Percentiles rank a stretch among this genome's conserved stretches.
phyloP scores from a whole-genome alignment of 1,284 basidiomycete species.

The Trametes sp. region DNA sequence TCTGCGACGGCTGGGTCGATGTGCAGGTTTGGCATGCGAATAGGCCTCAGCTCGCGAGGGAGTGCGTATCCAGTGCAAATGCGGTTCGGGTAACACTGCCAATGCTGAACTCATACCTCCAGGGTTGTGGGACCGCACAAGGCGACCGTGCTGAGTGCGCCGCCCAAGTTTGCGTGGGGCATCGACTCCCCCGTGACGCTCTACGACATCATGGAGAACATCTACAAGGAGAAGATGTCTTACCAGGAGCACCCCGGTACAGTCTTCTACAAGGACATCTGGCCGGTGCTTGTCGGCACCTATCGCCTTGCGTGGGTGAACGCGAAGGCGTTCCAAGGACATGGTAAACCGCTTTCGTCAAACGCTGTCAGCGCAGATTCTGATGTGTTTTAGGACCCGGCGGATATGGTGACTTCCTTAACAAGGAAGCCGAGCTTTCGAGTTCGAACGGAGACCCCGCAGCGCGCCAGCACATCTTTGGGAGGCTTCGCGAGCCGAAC shows the following conservation, averaged over 20 bases:
- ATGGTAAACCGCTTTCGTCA: conserved; percentile 22
- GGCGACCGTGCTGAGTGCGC: conserved; percentile 38
- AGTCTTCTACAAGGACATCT: conserved; percentile 42
- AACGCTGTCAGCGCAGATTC: not conserved
- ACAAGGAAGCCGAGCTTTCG: conserved; percentile 14
- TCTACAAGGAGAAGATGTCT: conserved; percentile 36
- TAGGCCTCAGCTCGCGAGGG: not conserved
- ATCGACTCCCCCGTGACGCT: conserved; percentile 42
- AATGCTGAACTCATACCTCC: too few species aligned
- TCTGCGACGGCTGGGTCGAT: conserved; percentile 36
- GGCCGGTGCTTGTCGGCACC: conserved; percentile 38
- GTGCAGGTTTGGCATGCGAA: conserved; percentile 20
- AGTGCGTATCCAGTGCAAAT: not conserved
- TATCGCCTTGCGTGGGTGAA: conserved; percentile 36
- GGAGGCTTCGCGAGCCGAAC: conserved; percentile 29
- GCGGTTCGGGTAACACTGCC: too few species aligned
- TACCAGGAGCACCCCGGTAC: conserved; percentile 27
- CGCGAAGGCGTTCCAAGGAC: conserved; percentile 32
- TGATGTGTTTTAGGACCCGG: conserved; percentile 15
- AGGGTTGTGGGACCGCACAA: conserved; percentile 18
- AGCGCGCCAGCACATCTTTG: conserved; percentile 31
- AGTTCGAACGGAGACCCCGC: not conserved
- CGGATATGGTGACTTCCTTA: conserved; percentile 29
- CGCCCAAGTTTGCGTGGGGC: conserved; percentile 44
- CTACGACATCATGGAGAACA: conserved; percentile 44